Conservation (phyloP, 148 eudicot species). For the Nepenthes gracilis region DNA sequence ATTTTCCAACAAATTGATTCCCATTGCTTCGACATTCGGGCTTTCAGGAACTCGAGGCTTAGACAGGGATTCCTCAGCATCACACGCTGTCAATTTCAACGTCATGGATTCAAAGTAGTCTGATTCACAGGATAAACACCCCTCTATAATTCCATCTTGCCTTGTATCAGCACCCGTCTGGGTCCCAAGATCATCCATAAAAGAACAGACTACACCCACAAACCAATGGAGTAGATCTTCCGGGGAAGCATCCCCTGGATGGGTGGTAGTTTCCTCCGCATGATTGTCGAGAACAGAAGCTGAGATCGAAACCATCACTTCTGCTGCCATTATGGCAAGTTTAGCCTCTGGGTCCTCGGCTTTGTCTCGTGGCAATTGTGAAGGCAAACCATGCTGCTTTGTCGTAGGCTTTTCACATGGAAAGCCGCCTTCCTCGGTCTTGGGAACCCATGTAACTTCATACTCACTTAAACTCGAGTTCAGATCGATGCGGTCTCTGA, state of each 20-base stretch:
- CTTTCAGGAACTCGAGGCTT: slow-evolving; percentile 44
- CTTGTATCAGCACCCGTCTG: slow-evolving; percentile 1
- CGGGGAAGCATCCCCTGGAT: slow-evolving; percentile 16
- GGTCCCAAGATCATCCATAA: slow-evolving; percentile 12
- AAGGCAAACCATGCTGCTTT: slow-evolving; percentile 11
- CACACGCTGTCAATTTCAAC: slow-evolving; percentile 41
- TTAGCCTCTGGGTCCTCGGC: slow-evolving; percentile 19
- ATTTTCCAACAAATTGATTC: slow-evolving; percentile 14
- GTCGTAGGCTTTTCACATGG: slow-evolving; percentile 9
- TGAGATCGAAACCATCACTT: slow-evolving; percentile 57
- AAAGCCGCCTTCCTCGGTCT: slow-evolving; percentile 26
- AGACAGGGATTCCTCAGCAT: slow-evolving; percentile 68
- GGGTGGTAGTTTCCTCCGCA: slow-evolving; percentile 6
- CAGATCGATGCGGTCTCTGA: slow-evolving; percentile 36
- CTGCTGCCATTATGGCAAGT: slow-evolving; percentile 43
- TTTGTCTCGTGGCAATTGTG: slow-evolving; percentile 4
- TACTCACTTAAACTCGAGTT: slow-evolving; percentile 35
- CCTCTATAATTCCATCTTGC: slow-evolving; percentile 2
- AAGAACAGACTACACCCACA: slow-evolving; percentile 35
- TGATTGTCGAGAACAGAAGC: slow-evolving; percentile 12
- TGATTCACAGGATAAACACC: slow-evolving; percentile 17
- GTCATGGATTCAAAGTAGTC: slow-evolving; percentile 71
- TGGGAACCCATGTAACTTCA: slow-evolving; percentile 24
- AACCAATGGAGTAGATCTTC: slow-evolving; percentile 49
- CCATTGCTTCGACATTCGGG: slow-evolving; percentile 27